These are phyloP conservation scores for Macrolepiota fuliginosa DNA, from an alignment of 768 basidiomycete species.

Conservation along the genomic window DNA sequence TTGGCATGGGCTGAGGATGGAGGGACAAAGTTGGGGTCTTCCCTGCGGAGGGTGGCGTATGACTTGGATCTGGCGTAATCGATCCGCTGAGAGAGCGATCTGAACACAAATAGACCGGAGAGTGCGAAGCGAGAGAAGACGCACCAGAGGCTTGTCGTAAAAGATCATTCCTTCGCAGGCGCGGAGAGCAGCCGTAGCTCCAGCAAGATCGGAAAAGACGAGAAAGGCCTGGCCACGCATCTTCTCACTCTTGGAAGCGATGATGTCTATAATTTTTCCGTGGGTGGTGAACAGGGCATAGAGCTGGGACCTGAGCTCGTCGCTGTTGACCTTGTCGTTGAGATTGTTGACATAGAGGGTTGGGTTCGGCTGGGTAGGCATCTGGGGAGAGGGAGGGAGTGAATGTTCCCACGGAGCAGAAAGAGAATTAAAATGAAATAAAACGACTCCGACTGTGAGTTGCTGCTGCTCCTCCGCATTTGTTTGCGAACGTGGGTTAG, in stretches of 20 bases:
- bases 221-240: slow-evolving; percentile 96
- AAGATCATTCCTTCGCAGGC: slow-evolving; percentile 91
- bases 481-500: not conserved
- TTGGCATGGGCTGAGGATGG: slow-evolving; percentile 66
- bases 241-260: slow-evolving; percentile 81
- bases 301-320: slow-evolving; percentile 80
- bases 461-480: not conserved
- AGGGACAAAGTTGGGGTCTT: slow-evolving; percentile 80
- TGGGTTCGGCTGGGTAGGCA: slow-evolving; percentile 72
- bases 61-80: slow-evolving; percentile 89
- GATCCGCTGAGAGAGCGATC: slow-evolving; percentile 60
- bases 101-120: slow-evolving; percentile 4
- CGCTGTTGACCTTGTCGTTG: slow-evolving; percentile 90
- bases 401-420: slow-evolving; percentile 24
- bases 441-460: not conserved
- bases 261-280: slow-evolving; percentile 90
- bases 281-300: slow-evolving; percentile 91
- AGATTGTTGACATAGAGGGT: slow-evolving; percentile 93
- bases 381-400: slow-evolving; percentile 20
- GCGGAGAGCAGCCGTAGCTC: slow-evolving; percentile 89
- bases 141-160: slow-evolving; percentile 89
- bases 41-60: slow-evolving; percentile 73
- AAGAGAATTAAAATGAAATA: not conserved
- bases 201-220: slow-evolving; percentile 88
- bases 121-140: slow-evolving; percentile 25